Evolutionary conservation across 495 filamentous ascomycete species (phyloP), one percentile per base, ranked within the genome.

Genomic region (Aspergillus saccharolyticus): DNA sequence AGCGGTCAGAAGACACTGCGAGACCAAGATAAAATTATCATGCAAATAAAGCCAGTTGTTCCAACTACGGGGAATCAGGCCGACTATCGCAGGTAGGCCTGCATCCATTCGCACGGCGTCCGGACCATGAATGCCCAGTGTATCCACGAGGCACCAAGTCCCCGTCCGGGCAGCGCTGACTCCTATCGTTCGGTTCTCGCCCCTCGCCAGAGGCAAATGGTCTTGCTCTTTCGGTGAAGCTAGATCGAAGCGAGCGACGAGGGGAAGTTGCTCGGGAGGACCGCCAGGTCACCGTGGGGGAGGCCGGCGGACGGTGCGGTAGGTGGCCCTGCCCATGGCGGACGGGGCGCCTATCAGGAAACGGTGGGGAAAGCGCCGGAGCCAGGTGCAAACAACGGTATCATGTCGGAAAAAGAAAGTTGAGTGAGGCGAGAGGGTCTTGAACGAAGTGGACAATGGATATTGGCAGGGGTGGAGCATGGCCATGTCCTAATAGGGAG

Each of bases 231-330:
- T 71, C 63, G 65, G 66, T 67, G 69, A 64, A 57, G 63, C 63
- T 58, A 64, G 55, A 64, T 65, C 66, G 69, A 64, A 57, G 63
- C 63, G 56, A 64, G 55, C 57, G 43, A 61, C 25, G 56, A 59
- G 53, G 59, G 54, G 57, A 58, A 58, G 46, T 52, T 47, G 53
- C 49, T 64, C 51, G 52, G 33, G 44, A 60, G 49, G 42, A 57
- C 48, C 49, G 72, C 70, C 72, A 75, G 64, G 70, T 73, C 72
- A 74, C 68, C 68, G 71, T 67, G 70, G 71, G 69, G 71, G 57
- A 64, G 55, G 47, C 63, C 54, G 59, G 55, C 53, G 57, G 59
- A 59, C 54, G 57, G 51, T 60, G 56, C 57, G 57, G 63, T 66
- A 56, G 57, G 60, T 56, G 59, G 60, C 59, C 57, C 59, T 58